phyloP scores from a whole-genome alignment of 495 filamentous ascomycete genomes.

The Neurospora sp. region DNA sequence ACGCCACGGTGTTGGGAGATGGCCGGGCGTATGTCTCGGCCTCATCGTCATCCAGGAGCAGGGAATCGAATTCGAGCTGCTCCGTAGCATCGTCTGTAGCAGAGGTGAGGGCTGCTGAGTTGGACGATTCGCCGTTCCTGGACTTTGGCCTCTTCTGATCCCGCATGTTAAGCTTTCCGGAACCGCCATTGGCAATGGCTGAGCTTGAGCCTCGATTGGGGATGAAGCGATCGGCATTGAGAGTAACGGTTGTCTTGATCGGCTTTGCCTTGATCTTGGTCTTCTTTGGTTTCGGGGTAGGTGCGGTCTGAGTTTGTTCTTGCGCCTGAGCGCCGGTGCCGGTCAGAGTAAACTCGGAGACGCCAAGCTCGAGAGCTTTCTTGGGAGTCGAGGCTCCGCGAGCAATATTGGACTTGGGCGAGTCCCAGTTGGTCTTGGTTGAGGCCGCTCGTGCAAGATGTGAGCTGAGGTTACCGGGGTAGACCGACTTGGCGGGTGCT shows the following conservation, averaged over 20 bases:
- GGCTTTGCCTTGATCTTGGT: slow-evolving; percentile 51
- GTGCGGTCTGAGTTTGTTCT: slow-evolving; percentile 52
- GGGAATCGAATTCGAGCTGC: neutral
- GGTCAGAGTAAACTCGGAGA: slow-evolving; percentile 85
- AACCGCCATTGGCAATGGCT: slow-evolving; percentile 69
- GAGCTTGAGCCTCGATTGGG: slow-evolving; percentile 86
- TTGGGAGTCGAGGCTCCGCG: slow-evolving; percentile 53
- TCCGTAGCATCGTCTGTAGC: slow-evolving; percentile 68
- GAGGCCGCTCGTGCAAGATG: slow-evolving; percentile 61
- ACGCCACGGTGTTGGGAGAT: slow-evolving; percentile 78
- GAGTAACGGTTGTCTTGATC: slow-evolving; percentile 70
- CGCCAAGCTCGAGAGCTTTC: slow-evolving; percentile 77
- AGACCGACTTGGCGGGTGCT: slow-evolving; percentile 54
- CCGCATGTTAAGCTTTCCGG: slow-evolving; percentile 61
- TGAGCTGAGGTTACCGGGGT: slow-evolving; percentile 57
- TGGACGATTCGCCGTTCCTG: slow-evolving; percentile 54
- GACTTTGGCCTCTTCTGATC: slow-evolving; percentile 62
- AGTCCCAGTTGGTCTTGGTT: slow-evolving; percentile 55
- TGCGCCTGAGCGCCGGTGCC: slow-evolving; percentile 51
- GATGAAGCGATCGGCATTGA: slow-evolving; percentile 92
- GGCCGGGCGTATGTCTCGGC: slow-evolving; percentile 56
- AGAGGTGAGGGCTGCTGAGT: slow-evolving; percentile 51
- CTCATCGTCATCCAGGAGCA: slow-evolving; percentile 48
- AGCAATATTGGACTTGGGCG: slow-evolving; percentile 93
- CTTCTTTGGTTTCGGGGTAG: slow-evolving; percentile 54